A percentile compares a stretch with the other conserved stretches of the same genome.
These are phyloP conservation scores for Boeremia exigua DNA, from an alignment of 2,329 filamentous ascomycete species.

Conservation along the genomic window DNA sequence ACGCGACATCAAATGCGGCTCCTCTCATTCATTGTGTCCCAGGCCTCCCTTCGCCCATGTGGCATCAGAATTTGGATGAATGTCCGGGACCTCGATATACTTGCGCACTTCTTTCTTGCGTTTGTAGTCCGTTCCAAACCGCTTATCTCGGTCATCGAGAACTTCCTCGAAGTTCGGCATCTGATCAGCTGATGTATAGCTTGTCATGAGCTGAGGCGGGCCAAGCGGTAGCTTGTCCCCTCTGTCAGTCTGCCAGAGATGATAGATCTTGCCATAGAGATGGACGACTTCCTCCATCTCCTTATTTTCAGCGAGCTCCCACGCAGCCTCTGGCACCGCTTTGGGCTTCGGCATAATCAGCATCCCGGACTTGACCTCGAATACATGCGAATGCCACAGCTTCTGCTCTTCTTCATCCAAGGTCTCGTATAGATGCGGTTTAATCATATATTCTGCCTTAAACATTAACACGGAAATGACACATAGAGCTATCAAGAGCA, in stretches of 20 bases:
- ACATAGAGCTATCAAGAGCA: neutral
- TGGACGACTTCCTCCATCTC: slow-evolving; percentile 80
- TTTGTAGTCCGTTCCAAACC: slow-evolving; percentile 59
- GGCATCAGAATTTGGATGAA: slow-evolving; percentile 57
- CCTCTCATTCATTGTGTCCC: slow-evolving; percentile 14
- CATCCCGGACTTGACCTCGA: slow-evolving; percentile 80
- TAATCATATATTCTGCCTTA: slow-evolving; percentile 78
- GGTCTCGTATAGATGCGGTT: slow-evolving; percentile 68
- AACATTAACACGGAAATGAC: neutral
- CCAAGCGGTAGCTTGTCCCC: slow-evolving; percentile 70
- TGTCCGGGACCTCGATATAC: slow-evolving; percentile 58
- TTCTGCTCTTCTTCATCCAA: slow-evolving; percentile 71
- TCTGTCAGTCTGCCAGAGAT: slow-evolving; percentile 84
- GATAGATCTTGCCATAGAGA: slow-evolving; percentile 83
- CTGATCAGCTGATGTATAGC: slow-evolving; percentile 60
- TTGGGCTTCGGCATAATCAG: slow-evolving; percentile 73
- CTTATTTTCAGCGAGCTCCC: slow-evolving; percentile 77
- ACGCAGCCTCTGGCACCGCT: slow-evolving; percentile 63
- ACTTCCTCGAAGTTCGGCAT: slow-evolving; percentile 53
- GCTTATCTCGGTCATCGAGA: slow-evolving; percentile 59
- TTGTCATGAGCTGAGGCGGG: slow-evolving; percentile 68
- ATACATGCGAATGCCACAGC: slow-evolving; percentile 80
- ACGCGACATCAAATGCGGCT: neutral
- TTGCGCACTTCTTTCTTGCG: slow-evolving; percentile 61
- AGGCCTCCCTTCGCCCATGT: slow-evolving; percentile 51